Conservation (phyloP, 2,329 filamentous ascomycete genomes). For the Dichotomopilus funicola region DNA sequence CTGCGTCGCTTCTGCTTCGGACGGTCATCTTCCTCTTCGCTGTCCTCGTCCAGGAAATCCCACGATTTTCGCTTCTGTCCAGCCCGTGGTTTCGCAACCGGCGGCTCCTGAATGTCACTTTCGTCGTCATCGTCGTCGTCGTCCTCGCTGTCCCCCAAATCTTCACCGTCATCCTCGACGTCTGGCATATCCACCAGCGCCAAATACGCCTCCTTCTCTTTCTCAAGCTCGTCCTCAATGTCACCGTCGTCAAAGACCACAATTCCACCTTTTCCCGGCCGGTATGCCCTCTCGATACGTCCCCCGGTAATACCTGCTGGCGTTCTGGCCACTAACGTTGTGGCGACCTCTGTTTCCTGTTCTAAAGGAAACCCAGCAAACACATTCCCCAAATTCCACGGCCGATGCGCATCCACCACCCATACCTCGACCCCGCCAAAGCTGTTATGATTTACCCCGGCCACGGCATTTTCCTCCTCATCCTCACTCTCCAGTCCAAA, state of each 20-base stretch:
- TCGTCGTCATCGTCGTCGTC: conserved; percentile 41
- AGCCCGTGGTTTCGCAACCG: conserved; percentile 34
- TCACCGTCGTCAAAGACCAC: conserved; percentile 96
- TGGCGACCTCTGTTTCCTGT: conserved; percentile 41
- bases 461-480: conserved; percentile 46
- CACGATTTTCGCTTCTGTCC: conserved; percentile 74
- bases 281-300: conserved; percentile 64
- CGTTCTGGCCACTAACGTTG: conserved; percentile 44
- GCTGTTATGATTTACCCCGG: conserved; percentile 18
- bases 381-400: conserved; percentile 91
- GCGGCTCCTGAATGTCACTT: conserved; percentile 44
- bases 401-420: conserved; percentile 84
- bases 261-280: conserved; percentile 75
- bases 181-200: conserved; percentile 89
- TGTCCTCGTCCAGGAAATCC: conserved; percentile 62
- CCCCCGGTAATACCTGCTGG: conserved; percentile 66
- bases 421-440: conserved; percentile 89
- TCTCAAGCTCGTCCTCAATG: conserved; percentile 71
- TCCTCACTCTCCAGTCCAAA: conserved; percentile 66
- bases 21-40: conserved; percentile 63
- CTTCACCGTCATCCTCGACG: conserved; percentile 65
- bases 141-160: conserved; percentile 52
- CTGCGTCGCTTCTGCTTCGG: conserved; percentile 77
- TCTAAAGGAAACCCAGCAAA: conserved; percentile 67
- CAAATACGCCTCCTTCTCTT: conserved; percentile 75